Evolutionary conservation across 2,329 filamentous ascomycete species (phyloP), one percentile per base, ranked within the genome.

Genomic region (Stachybotrys elegans): DNA sequence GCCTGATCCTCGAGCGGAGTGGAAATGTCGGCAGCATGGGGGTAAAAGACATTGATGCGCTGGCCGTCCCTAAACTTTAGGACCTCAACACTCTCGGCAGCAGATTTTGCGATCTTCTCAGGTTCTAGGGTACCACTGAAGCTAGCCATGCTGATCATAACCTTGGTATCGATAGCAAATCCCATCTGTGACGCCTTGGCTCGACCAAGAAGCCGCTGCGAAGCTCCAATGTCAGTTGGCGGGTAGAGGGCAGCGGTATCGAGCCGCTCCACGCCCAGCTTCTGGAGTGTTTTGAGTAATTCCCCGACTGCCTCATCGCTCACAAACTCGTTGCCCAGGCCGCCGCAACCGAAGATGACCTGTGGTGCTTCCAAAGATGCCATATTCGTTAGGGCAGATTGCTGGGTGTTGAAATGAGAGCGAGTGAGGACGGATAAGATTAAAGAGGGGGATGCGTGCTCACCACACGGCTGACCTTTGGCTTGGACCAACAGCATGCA

Each of bases 401-500:
- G n/a, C n/a, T n/a, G n/a, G n/a, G n/a, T n/a, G n/a, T n/a, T n/a
- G n/a, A n/a, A n/a, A n/a, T n/a, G n/a, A n/a, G n/a, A n/a, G n/a
- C n/a, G n/a, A n/a, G n/a, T n/a, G n/a, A n/a, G n/a, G n/a, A n/a
- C n/a, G n/a, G n/a, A n/a, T n/a, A n/a, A n/a, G n/a, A n/a, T n/a
- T n/a, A 23, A 41, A 35, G 32, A 43, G 44, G 19, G 43, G 16
- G 32, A 27, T 29, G 5, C 19, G 13, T 43, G 34, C n/a, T 17
- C 23, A 21, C 42, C 21, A 7, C 16, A n/a, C 14, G 42, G 37
- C 43, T 41, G 49, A n/a, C n/a, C n/a, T n/a, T n/a, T n/a, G n/a
- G n/a, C n/a, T n/a, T n/a, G n/a, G n/a, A n/a, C n/a, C n/a, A n/a
- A n/a, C n/a, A n/a, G n/a, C n/a, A n/a, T n/a, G n/a, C n/a, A n/a